These are phyloP conservation scores for Mycosphaerelloides madeirae DNA, from an alignment of 2,329 filamentous ascomycete species.

Conservation along the genomic window DNA sequence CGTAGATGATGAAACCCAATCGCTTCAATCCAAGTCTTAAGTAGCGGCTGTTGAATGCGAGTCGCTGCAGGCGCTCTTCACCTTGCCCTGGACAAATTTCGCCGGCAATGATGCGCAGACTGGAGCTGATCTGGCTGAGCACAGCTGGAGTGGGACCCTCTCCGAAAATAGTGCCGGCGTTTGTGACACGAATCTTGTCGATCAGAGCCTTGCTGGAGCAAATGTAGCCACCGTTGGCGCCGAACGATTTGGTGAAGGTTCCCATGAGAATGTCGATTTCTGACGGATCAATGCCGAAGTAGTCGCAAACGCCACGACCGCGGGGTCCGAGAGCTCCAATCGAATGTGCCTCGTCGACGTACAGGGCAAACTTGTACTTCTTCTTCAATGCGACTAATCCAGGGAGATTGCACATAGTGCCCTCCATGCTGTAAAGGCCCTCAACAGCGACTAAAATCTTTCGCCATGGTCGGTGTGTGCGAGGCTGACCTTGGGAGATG, in stretches of 20 bases:
- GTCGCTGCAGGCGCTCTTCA: conserved; percentile 88
- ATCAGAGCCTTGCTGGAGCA: conserved; percentile 86
- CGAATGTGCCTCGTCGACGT: conserved; percentile 94
- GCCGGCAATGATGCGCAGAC: conserved; percentile 82
- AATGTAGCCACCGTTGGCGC: conserved; percentile 94
- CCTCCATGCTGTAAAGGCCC: conserved; percentile 98
- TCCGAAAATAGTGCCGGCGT: conserved; percentile 79
- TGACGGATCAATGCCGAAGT: conserved; percentile 82
- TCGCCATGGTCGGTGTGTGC: conserved; percentile 98
- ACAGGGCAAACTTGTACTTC: conserved; percentile 95
- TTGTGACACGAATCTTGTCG: conserved; percentile 80
- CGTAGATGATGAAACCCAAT: conserved; percentile 92
- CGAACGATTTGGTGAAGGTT: conserved; percentile 96
- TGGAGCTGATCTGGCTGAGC: conserved; percentile 82
- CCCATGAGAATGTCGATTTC: conserved; percentile 97
- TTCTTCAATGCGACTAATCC: conserved; percentile 80
- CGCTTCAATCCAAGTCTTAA: conserved; percentile 96
- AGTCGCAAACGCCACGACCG: conserved; percentile 93
- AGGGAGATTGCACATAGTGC: conserved; percentile 96
- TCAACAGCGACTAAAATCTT: conserved; percentile 97
- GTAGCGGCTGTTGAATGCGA: conserved; percentile 97
- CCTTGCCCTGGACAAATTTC: conserved; percentile 86
- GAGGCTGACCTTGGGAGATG: conserved; percentile 93
- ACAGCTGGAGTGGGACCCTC: conserved; percentile 85
- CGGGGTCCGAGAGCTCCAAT: conserved; percentile 84